These are phyloP conservation scores for Apophysomyces ossiformis DNA, from an alignment of 371 early-diverging fungal species.

Conservation along the genomic window DNA sequence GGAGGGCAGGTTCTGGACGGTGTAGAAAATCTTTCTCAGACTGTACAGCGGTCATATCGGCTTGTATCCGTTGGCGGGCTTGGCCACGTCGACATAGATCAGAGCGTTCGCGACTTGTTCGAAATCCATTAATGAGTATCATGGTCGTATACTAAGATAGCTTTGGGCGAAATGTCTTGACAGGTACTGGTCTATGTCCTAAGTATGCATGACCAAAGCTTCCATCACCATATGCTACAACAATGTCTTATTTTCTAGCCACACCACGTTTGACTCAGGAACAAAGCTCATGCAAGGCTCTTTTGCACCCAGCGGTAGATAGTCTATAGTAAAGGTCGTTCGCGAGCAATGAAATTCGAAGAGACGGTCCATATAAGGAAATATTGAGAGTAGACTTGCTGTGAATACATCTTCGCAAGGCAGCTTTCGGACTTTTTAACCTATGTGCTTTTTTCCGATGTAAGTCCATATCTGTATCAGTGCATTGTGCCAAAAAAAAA, in stretches of 20 bases:
- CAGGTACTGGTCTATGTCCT: neutral
- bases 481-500: no score
- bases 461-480: no score
- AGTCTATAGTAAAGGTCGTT: neutral
- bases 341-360: neutral
- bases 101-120: neutral
- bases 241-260: neutral
- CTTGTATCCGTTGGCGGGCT: neutral
- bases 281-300: neutral
- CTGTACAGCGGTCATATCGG: neutral
- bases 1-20: neutral
- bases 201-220: neutral
- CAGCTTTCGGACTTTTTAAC: no score
- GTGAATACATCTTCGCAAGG: neutral
- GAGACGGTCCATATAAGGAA: neutral
- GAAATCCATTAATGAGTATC: neutral
- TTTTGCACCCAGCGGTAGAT: neutral
- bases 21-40: neutral
- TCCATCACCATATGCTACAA: neutral
- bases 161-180: neutral
- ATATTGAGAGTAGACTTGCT: neutral
- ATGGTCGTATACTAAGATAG: neutral
- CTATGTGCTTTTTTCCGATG: no score
- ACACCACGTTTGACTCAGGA: neutral
- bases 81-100: neutral